phyloP scores from a whole-genome alignment of 371 early-diverging fungal genomes.

The Mortierella sp. region DNA sequence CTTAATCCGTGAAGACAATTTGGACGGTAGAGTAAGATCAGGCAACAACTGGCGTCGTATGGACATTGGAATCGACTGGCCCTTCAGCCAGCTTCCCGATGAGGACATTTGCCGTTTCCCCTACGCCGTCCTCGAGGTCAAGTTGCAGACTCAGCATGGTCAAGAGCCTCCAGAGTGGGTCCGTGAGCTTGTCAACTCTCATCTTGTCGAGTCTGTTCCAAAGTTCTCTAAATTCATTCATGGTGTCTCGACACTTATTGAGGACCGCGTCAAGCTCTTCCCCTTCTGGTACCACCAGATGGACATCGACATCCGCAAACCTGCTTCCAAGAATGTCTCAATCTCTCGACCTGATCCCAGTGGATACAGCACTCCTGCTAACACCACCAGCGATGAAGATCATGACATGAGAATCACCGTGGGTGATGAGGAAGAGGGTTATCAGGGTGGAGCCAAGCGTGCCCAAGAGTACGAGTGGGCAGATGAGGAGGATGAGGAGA shows the following conservation, averaged over 20 bases:
- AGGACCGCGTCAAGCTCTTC: conserved; percentile 86
- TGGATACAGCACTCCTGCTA: conserved; percentile 56
- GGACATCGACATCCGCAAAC: conserved; percentile 91
- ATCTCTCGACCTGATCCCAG: conserved; percentile 52
- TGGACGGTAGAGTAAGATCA: conserved; percentile 77
- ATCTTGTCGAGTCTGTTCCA: conserved; percentile 96
- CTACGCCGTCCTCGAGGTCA: conserved; percentile 98
- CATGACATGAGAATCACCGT: conserved; percentile 36
- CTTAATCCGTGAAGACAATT: conserved; percentile 97
- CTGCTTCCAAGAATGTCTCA: conserved; percentile 58
- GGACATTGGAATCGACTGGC: conserved; percentile 94
- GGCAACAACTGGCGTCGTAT: conserved; percentile 96
- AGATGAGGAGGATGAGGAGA: conserved; percentile 54
- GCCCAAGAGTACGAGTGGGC: conserved; percentile 45
- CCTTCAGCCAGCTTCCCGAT: conserved; percentile 89
- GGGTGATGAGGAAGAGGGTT: conserved; percentile 35
- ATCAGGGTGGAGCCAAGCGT: conserved; percentile 44
- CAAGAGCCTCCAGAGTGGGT: conserved; percentile 97
- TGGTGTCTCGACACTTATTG: conserved; percentile 95
- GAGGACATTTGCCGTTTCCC: conserved; percentile 94
- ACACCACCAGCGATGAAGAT: conserved; percentile 54
- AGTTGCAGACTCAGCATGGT: conserved; percentile 93
- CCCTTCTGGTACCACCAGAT: conserved; percentile 99
- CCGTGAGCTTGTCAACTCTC: conserved; percentile 87
- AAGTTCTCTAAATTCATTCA: conserved; percentile 99